phyloP scores from a whole-genome alignment of 495 filamentous ascomycete genomes.

The Aspergillus ostianus region DNA sequence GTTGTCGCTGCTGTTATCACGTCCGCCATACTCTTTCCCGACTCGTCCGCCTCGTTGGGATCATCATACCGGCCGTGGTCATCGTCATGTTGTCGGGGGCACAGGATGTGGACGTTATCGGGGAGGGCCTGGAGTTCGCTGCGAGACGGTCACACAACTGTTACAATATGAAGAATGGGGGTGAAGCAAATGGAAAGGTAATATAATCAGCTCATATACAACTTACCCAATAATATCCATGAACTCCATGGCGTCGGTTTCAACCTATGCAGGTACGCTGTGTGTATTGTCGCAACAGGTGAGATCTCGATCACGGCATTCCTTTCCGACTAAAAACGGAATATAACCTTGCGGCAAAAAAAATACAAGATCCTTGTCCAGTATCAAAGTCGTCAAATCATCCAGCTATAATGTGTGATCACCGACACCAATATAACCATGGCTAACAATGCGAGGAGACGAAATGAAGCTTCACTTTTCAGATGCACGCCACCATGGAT shows the following conservation, averaged over 20 bases:
- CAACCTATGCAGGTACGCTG: conserved; percentile 8
- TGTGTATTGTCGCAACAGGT: conserved; percentile 8
- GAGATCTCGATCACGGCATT: conserved; percentile 20
- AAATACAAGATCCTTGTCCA: neutral
- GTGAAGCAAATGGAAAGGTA: neutral
- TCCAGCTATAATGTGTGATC: neutral
- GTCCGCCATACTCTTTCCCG: conserved; percentile 32
- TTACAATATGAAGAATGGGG: neutral
- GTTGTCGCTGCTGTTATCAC: conserved; percentile 48
- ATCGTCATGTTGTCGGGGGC: conserved; percentile 46
- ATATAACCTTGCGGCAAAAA: neutral
- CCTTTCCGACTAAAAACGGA: conserved; percentile 13
- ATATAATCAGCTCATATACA: neutral
- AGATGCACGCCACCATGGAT: conserved; percentile 2
- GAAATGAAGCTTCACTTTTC: conserved; percentile 3
- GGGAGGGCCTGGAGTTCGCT: conserved; percentile 49
- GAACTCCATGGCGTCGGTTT: conserved; percentile 38
- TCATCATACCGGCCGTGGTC: conserved; percentile 56
- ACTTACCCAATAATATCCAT: conserved; percentile 43
- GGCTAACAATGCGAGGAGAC: neutral
- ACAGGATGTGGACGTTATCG: conserved; percentile 47
- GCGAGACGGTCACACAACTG: conserved; percentile 2
- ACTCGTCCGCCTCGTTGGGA: conserved; percentile 28
- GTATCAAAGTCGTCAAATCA: neutral
- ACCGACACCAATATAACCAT: conserved; percentile 4